Evolutionary conservation across 306 rosid species (phyloP).

Genomic region (Mimosa bimucronata): DNA sequence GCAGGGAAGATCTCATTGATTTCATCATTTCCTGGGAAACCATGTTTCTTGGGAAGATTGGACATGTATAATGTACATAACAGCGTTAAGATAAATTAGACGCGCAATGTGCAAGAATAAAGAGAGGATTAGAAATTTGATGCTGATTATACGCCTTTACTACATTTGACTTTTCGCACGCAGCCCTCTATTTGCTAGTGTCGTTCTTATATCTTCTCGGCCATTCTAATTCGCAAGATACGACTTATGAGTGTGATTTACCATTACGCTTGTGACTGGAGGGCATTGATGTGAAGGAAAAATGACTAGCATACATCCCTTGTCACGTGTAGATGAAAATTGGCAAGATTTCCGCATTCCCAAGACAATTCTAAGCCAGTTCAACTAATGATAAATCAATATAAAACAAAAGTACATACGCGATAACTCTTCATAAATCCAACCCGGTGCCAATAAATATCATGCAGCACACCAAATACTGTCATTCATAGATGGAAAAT

Average conservation of each 20-base stretch:
- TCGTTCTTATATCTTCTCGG: slow-evolving; percentile 20
- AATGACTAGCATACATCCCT: background rate
- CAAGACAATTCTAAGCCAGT: slow-evolving; percentile 4
- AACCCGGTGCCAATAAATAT: slow-evolving; percentile 5
- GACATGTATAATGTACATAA: slow-evolving; percentile 38
- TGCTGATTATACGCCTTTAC: slow-evolving; percentile 4
- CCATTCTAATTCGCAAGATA: slow-evolving; percentile 13
- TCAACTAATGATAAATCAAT: background rate
- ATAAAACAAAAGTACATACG: background rate
- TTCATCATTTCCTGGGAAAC: slow-evolving; percentile 36
- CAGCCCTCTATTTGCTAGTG: slow-evolving; percentile 30
- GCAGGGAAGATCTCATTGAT: slow-evolving; percentile 27
- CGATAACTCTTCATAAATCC: background rate
- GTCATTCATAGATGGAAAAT: slow-evolving; percentile 7
- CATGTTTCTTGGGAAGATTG: slow-evolving; percentile 28
- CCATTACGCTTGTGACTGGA: background rate
- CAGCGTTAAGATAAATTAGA: slow-evolving; percentile 31
- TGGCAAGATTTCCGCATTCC: slow-evolving; percentile 12
- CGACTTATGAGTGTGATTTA: background rate
- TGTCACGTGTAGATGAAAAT: slow-evolving; percentile 17
- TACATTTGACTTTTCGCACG: slow-evolving; percentile 33
- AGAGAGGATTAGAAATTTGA: slow-evolving; percentile 29
- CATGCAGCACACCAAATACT: slow-evolving; percentile 3
- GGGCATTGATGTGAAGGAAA: background rate
- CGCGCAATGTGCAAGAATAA: slow-evolving; percentile 28